Evolutionary conservation across 164 flowering plant genomes (phyloP).

Genomic region (Taxillus chinensis): DNA sequence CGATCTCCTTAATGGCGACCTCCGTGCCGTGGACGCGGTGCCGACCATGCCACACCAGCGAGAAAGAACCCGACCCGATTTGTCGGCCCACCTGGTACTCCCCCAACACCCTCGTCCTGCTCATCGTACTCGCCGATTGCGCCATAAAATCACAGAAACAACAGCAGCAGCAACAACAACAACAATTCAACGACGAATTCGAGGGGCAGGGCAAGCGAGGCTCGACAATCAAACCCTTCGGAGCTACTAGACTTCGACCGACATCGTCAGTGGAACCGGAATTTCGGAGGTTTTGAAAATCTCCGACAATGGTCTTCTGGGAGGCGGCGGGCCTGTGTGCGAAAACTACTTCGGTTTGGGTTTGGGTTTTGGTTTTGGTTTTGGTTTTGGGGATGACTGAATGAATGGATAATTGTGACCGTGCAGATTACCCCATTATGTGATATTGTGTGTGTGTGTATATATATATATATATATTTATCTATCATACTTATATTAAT

Average conservation of each 20-base stretch:
- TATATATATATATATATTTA: too few relatives aligned
- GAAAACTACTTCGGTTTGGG: too few relatives aligned
- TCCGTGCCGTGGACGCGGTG: constrained; percentile 78
- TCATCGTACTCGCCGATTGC: constrained; percentile 22
- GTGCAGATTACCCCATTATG: too few relatives aligned
- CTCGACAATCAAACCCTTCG: too few relatives aligned
- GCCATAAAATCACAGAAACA: constrained; percentile 23
- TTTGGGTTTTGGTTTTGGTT: too few relatives aligned
- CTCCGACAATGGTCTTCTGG: not conserved
- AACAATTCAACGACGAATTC: not conserved
- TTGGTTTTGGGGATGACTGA: too few relatives aligned
- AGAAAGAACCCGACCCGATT: constrained; percentile 91
- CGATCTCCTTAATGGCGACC: constrained; percentile 93
- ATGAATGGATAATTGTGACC: too few relatives aligned
- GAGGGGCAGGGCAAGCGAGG: too few relatives aligned
- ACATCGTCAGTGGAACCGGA: not conserved
- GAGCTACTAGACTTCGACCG: too few relatives aligned
- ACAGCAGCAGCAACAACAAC: not conserved
- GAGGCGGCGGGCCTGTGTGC: too few relatives aligned
- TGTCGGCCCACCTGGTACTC: constrained; percentile 68
- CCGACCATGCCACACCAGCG: constrained; percentile 87
- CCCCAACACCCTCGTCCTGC: constrained; percentile 54
- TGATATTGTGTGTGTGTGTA: too few relatives aligned
- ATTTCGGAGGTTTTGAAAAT: not conserved
- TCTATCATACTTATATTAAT: too few relatives aligned